Conservation (phyloP, 805 yeast genomes). For the Scheffersomyces spartinae region DNA sequence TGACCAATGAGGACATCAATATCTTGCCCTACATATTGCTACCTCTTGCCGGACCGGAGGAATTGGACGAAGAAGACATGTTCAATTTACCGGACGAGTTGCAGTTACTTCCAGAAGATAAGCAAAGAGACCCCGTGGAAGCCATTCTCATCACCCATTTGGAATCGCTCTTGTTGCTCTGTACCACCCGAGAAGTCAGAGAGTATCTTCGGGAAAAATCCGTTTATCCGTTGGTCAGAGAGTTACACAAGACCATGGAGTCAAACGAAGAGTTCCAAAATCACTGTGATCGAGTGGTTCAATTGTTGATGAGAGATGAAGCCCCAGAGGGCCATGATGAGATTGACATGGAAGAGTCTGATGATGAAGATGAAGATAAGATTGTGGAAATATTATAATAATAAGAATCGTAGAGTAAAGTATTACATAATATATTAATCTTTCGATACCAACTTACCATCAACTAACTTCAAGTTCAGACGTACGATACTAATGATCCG, state of each 20-base stretch:
- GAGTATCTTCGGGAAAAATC: slow-evolving; percentile 69
- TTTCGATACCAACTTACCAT: slow-evolving; percentile 33
- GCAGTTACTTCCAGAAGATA: slow-evolving; percentile 66
- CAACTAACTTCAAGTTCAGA: slow-evolving; percentile 42
- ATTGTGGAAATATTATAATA: slow-evolving; percentile 40
- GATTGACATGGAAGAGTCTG: slow-evolving; percentile 33
- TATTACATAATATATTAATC: slow-evolving; percentile 8
- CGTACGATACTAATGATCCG: slow-evolving; percentile 48
- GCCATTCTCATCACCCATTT: slow-evolving; percentile 61
- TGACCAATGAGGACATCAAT: slow-evolving; percentile 54
- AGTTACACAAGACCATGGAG: slow-evolving; percentile 57
- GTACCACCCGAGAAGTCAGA: slow-evolving; percentile 65
- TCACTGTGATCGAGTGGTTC: slow-evolving; percentile 74
- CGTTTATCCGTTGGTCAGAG: slow-evolving; percentile 79
- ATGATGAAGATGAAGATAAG: slow-evolving; percentile 39
- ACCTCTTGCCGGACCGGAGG: slow-evolving; percentile 71
- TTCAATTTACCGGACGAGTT: slow-evolving; percentile 82
- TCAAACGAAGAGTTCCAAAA: slow-evolving; percentile 37
- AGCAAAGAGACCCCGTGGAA: slow-evolving; percentile 59
- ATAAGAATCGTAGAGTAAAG: slow-evolving; percentile 1
- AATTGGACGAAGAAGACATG: slow-evolving; percentile 74
- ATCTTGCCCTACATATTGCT: slow-evolving; percentile 70
- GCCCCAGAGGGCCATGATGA: slow-evolving; percentile 28
- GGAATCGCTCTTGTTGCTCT: slow-evolving; percentile 68
- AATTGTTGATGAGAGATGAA: slow-evolving; percentile 89